These are phyloP conservation scores for Pleurotus djamor DNA, from an alignment of 768 basidiomycete species.

Conservation along the genomic window DNA sequence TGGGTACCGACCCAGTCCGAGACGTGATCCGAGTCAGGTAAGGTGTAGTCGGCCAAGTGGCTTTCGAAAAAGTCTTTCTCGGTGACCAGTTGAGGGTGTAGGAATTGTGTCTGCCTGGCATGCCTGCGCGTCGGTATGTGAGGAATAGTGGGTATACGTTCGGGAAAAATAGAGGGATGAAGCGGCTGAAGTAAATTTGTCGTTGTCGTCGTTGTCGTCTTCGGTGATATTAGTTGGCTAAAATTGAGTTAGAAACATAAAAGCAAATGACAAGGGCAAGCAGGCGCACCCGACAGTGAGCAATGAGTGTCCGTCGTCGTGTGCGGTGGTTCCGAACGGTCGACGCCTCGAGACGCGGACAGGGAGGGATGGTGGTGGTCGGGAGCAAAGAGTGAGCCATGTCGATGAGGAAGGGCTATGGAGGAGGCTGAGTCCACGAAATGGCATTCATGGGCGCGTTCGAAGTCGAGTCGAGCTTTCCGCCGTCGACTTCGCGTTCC, in stretches of 20 bases:
- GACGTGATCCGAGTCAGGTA: neutral
- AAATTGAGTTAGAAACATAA: no score
- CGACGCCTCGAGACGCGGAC: no score
- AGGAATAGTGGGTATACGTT: neutral
- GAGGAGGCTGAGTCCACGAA: conserved; percentile 3
- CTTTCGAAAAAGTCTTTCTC: neutral
- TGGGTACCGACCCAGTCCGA: neutral
- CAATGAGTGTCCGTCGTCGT: no score
- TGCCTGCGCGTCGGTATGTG: neutral
- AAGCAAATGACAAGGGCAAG: neutral
- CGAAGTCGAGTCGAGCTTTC: neutral
- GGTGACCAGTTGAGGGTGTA: neutral
- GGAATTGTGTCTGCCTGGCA: neutral
- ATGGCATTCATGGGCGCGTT: conserved; percentile 8
- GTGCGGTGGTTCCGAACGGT: no score
- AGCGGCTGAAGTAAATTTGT: neutral
- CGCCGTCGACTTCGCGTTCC: neutral
- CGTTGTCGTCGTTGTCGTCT: no score
- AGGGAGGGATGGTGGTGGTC: neutral
- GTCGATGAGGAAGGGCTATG: neutral
- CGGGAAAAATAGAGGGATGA: neutral
- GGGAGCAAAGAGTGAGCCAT: neutral
- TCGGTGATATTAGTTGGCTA: no score
- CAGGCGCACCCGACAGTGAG: neutral
- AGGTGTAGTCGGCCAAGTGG: neutral